Evolutionary conservation across 2,329 filamentous ascomycete species (phyloP), one percentile per base, ranked within the genome.

Genomic region (Microcyclospora pomicola): DNA sequence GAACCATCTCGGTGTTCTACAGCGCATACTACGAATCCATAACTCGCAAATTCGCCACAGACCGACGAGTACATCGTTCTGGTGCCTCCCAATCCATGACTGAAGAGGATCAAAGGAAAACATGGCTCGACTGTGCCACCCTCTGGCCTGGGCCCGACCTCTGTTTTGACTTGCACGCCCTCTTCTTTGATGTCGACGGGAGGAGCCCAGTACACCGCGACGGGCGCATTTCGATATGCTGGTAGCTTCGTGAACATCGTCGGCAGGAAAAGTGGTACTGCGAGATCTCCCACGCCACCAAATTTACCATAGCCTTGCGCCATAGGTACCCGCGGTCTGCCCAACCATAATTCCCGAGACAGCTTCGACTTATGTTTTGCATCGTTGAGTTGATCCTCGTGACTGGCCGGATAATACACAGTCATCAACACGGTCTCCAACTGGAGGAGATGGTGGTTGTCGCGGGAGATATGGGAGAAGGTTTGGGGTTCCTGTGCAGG

Each of bases 241-340:
- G 75, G 75, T 11, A 81, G 51, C 50, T 78, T 80, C 16, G 75
- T 81, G 43, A 75, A 75, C 61, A 76, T 72, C 0, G 75, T 75
- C 10, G 63, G 60, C 2, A 69, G 66, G 49, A 78, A 72, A 38
- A 71, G 68, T 0, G 65, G 65, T 9, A 73, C 63, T 7, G 68
- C 64, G 1, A 69, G 56, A 32, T 62, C 49, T 7, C 67, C 61
- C 2, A 77, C 48, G 16, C 66, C 68, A 30, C 73, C 65, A 49
- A 78, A 80, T 39, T 69, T 69, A n/a, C 69, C 72, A 52, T 79
- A 80, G 1, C 73, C 76, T 45, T 69, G 68, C 13, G 72, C 71
- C 3, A 72, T 70, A 28, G 67, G 61, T 2, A 68, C 39, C 29
- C 75, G 60, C 2, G 76, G 75, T 33, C 72, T 60, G 6, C 74